Evolutionary conservation across 2,329 filamentous ascomycete species (phyloP), one percentile per base, ranked within the genome.

Genomic region (Bipolaris cookei): DNA sequence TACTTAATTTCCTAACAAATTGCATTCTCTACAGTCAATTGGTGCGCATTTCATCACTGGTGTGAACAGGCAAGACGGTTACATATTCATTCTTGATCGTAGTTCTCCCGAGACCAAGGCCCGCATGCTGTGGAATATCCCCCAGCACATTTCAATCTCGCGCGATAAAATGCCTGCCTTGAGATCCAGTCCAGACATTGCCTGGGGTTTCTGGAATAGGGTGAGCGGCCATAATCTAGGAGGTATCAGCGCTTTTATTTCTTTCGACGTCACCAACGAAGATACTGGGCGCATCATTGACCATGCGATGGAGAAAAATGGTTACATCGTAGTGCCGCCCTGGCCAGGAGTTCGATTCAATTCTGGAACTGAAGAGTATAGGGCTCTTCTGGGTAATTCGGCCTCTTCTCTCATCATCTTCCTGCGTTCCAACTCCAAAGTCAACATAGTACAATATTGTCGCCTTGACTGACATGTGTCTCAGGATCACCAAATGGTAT

Each of bases 201-300:
- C 49, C 2, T 56, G 54, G 49, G 48, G 35, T 10, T 37, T 53
- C 13, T 56, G 54, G 54, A 56, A 37, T 2, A 41, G 49, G 35
- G 13, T 23, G 18, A 44, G 32, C 6, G 4, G 1, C 4, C n/a
- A 38, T 6, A 46, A 14, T 11, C 28, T 53, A 7, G 8, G 14
- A 3, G 30, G 47, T 0, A 48, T 56, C 10, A 32, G n/a, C 1
- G 14, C 11, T 6, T 47, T 56, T 25, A 28, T 35, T 7, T 34
- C 43, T 3, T 5, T 56, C 7, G n/a, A 6, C 0, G 8, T 56
- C 6, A 14, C 30, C 4, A 56, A 56, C 10, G 21, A 28, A n/a
- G 54, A 53, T 0, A 48, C 48, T 1, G 11, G 8, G 4, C 8
- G 3, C 1, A 42, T 56, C 6, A 52, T 56, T 5, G 48, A 51